A percentile compares a stretch with the other conserved stretches of the same genome.
These are phyloP conservation scores for Physocladia obscura DNA, from an alignment of 192 early-diverging fungal species.

Conservation along the genomic window DNA sequence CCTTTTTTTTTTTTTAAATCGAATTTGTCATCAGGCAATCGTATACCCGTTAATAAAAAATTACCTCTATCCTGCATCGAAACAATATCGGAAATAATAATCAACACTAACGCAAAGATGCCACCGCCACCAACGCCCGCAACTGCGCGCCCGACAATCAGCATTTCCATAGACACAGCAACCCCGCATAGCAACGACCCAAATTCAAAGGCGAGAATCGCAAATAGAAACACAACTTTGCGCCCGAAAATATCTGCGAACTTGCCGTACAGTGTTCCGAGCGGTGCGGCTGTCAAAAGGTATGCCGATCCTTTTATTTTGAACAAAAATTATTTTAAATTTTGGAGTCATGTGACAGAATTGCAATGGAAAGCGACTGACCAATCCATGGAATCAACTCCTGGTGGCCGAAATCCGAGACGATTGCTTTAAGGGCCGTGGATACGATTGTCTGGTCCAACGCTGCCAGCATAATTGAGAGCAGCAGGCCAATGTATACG, in stretches of 20 bases:
- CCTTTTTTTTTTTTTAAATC: conserved; percentile 47
- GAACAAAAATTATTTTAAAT: too few relatives aligned
- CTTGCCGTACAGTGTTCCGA: conserved; percentile 67
- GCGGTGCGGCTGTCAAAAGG: conserved; percentile 66
- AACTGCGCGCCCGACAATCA: conserved; percentile 71
- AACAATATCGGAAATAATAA: conserved; percentile 83
- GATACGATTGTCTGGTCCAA: conserved; percentile 34
- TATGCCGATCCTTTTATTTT: conserved; percentile 55
- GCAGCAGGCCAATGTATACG: conserved; percentile 20
- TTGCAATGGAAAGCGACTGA: too few relatives aligned
- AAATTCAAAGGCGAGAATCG: conserved; percentile 70
- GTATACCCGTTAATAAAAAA: conserved; percentile 35
- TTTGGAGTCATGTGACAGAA: too few relatives aligned
- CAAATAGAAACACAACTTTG: conserved; percentile 57
- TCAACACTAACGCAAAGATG: conserved; percentile 73
- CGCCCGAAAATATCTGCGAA: conserved; percentile 66
- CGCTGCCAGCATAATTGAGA: conserved; percentile 21
- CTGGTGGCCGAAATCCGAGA: conserved; percentile 4
- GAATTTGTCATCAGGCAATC: conserved; percentile 20
- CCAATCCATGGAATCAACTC: conserved; percentile 78
- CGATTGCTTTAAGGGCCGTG: conserved; percentile 19
- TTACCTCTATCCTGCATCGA: conserved; percentile 46
- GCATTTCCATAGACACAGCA: conserved; percentile 26
- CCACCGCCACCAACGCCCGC: conserved; percentile 75
- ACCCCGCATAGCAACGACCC: conserved; percentile 70